phyloP scores from a whole-genome alignment of 2,329 filamentous ascomycete species.

The Capronia americana region DNA sequence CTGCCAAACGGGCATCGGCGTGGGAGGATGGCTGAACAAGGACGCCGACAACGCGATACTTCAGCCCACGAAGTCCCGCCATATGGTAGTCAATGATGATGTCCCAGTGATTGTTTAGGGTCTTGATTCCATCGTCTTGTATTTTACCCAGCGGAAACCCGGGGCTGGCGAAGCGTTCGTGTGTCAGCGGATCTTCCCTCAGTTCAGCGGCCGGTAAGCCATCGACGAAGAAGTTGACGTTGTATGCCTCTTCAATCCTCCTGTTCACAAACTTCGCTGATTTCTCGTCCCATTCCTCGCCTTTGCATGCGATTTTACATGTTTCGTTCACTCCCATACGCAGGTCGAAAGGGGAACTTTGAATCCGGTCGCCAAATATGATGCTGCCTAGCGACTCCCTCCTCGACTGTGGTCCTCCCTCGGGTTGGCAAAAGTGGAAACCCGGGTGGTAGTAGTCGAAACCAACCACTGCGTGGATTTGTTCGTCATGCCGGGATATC shows the following conservation, averaged over 20 bases:
- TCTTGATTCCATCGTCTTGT: slow-evolving; percentile 60
- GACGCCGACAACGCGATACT: slow-evolving; percentile 90
- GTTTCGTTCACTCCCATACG: slow-evolving; percentile 85
- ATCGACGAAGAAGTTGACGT: slow-evolving; percentile 94
- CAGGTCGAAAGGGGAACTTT: slow-evolving; percentile 91
- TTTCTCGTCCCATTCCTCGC: slow-evolving; percentile 68
- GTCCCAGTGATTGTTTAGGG: slow-evolving; percentile 94
- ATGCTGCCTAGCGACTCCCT: slow-evolving; percentile 94
- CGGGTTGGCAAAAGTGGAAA: slow-evolving; percentile 87
- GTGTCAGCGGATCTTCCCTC: slow-evolving; percentile 75
- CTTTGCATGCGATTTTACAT: slow-evolving; percentile 79
- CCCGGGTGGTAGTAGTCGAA: slow-evolving; percentile 93
- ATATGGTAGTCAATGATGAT: slow-evolving; percentile 92
- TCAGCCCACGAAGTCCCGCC: slow-evolving; percentile 63
- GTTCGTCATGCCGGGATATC: slow-evolving; percentile 75
- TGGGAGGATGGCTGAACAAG: slow-evolving; percentile 82
- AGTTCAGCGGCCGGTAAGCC: slow-evolving; percentile 88
- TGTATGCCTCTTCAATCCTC: slow-evolving; percentile 83
- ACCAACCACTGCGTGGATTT: slow-evolving; percentile 88
- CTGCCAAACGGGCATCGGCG: slow-evolving; percentile 47
- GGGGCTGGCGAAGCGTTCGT: slow-evolving; percentile 84
- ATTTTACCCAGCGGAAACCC: slow-evolving; percentile 79
- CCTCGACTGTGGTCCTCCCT: slow-evolving; percentile 76
- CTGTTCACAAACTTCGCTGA: slow-evolving; percentile 80
- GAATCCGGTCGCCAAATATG: slow-evolving; percentile 94